Percentiles rank a stretch among this genome's conserved stretches.
These are phyloP conservation scores for Trametes hirsuta DNA, from an alignment of 1,284 basidiomycete genomes.

Conservation along the genomic window DNA sequence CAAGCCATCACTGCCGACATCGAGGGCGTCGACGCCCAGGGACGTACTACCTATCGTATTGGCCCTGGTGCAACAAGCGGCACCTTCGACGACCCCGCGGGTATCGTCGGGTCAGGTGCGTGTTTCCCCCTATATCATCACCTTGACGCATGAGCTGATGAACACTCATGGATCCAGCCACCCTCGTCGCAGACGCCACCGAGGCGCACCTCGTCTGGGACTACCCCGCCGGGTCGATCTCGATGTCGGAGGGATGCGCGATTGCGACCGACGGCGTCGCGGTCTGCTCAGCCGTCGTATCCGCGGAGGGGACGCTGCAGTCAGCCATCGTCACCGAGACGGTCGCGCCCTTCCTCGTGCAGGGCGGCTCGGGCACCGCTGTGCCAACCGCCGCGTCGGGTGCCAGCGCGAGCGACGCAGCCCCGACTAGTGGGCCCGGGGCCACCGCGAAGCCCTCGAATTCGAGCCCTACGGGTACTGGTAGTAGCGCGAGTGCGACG, in stretches of 20 bases:
- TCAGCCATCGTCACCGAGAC: slow-evolving; percentile 24
- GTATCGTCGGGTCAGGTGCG: slow-evolving; percentile 44
- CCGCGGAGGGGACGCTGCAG: slow-evolving; percentile 5
- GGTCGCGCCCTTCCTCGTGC: slow-evolving; percentile 28
- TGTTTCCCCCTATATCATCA: background rate
- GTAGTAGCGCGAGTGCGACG: background rate
- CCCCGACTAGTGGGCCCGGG: background rate
- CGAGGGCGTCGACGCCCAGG: slow-evolving; percentile 43
- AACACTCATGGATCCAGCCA: slow-evolving; percentile 24
- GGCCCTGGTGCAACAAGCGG: slow-evolving; percentile 42
- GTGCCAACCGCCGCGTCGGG: background rate
- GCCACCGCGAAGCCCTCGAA: slow-evolving; percentile 9
- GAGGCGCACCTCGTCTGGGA: slow-evolving; percentile 31
- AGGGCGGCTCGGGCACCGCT: slow-evolving; percentile 21
- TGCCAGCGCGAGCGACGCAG: background rate
- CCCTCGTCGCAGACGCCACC: slow-evolving; percentile 33
- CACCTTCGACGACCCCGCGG: slow-evolving; percentile 32
- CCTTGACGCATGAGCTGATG: background rate
- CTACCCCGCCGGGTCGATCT: slow-evolving; percentile 14
- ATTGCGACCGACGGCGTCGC: slow-evolving; percentile 27
- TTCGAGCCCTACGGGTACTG: slow-evolving; percentile 1
- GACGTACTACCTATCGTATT: slow-evolving; percentile 46
- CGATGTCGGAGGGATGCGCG: slow-evolving; percentile 30
- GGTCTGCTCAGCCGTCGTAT: slow-evolving; percentile 29
- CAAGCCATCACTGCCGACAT: slow-evolving; percentile 45